Evolutionary conservation across 148 eudicot genomes (phyloP).

Genomic region (Euryodendron excelsum): DNA sequence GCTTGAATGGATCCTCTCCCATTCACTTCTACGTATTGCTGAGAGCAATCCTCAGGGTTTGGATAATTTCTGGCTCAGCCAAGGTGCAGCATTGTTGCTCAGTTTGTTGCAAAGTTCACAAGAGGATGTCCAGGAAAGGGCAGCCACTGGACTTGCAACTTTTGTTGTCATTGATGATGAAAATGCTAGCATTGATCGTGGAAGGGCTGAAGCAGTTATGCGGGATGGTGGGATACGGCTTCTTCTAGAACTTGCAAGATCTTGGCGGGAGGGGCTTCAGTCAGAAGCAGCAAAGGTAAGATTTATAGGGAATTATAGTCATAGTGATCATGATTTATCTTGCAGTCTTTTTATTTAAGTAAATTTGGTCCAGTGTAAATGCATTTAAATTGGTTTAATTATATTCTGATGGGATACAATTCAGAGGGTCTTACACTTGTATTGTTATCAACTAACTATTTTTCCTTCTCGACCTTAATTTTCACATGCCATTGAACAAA

Average conservation of each 20-base stretch:
- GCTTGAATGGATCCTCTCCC: conserved; percentile 89
- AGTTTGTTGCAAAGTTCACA: conserved; percentile 79
- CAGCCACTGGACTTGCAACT: conserved; percentile 92
- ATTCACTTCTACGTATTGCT: conserved; percentile 78
- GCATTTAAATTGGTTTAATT: background rate
- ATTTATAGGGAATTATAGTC: background rate
- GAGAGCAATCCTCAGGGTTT: conserved; percentile 78
- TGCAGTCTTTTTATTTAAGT: background rate
- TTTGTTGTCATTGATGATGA: conserved; percentile 96
- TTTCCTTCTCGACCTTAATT: background rate
- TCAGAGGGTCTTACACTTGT: background rate
- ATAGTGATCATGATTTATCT: conserved; percentile 1
- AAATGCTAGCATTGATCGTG: conserved; percentile 79
- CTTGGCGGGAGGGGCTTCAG: conserved; percentile 95
- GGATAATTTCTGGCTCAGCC: conserved; percentile 88
- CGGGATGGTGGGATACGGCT: conserved; percentile 80
- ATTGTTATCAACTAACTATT: background rate
- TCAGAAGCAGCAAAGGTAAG: conserved; percentile 92
- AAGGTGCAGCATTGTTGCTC: conserved; percentile 83
- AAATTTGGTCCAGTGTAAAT: background rate
- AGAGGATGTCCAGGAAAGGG: conserved; percentile 97
- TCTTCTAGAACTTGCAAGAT: conserved; percentile 73
- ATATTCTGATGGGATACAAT: background rate
- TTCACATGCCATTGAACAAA: background rate
- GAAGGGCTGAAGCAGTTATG: conserved; percentile 94